Conservation (phyloP, 257 asterid species). For the Penstemon barbatus region DNA sequence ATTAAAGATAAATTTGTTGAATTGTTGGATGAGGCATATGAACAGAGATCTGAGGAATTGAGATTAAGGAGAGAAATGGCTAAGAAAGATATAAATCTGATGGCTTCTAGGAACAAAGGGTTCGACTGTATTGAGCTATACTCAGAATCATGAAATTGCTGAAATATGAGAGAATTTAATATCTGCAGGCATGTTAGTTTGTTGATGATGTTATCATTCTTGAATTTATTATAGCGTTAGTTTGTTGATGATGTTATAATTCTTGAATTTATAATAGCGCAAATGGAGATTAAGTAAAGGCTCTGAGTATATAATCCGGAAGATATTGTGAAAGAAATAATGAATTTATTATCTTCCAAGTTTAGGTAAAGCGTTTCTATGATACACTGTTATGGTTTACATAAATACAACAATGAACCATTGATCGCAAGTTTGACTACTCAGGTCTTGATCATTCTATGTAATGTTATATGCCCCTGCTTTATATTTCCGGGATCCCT, state of each 20-base stretch:
- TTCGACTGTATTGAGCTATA: slow-evolving; percentile 18
- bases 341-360: too few relatives aligned
- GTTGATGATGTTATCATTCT: background rate
- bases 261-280: background rate
- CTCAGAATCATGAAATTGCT: slow-evolving; percentile 25
- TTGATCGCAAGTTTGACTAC: slow-evolving; percentile 2
- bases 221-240: background rate
- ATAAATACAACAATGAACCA: slow-evolving; percentile 3
- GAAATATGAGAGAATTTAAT: background rate
- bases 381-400: background rate
- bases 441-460: slow-evolving; percentile 6
- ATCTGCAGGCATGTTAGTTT: background rate
- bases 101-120: slow-evolving; percentile 35
- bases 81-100: slow-evolving; percentile 46
- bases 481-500: background rate
- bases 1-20: slow-evolving; percentile 65
- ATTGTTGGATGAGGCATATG: slow-evolving; percentile 66
- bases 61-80: slow-evolving; percentile 43
- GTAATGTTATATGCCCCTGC: background rate
- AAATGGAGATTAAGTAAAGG: background rate
- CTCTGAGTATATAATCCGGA: too few relatives aligned
- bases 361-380: slow-evolving; percentile 6
- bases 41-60: slow-evolving; percentile 49
- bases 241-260: background rate
- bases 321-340: too few relatives aligned